Evolutionary conservation across 2,329 filamentous ascomycete species (phyloP), one percentile per base, ranked within the genome.

Genomic region (Fusarium scirpi): DNA sequence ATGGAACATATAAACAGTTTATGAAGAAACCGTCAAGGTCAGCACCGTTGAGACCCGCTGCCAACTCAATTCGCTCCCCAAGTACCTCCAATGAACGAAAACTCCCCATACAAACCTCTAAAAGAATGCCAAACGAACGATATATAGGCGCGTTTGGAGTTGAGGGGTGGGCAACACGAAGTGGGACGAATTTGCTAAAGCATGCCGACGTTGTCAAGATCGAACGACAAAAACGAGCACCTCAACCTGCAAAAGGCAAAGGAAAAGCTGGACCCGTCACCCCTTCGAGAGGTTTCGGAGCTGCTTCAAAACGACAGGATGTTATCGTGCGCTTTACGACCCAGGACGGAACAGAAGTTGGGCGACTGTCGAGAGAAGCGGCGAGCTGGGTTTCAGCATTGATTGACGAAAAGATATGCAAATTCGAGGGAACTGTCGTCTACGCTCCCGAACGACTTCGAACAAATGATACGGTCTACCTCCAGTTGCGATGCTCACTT

Each of bases 121-220:
- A 67, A 25, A 74, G 65, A 7, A 80, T 82, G 58, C 82, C 84
- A 0, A 75, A 78, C 5, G 79, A 76, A 34, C 82, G 96, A 75
- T 99, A 98, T 75, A 88, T 98, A 65, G 96, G 96, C 20, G 93
- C 94, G 0, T 96, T 98, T 80, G 96, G 96, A 11, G 94, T 93
- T 7, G 93, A 92, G 57, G 96, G 91, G 7, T 99, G 96, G 96
- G 91, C 93, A 8, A 98, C 95, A 6, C 89, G 91, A 74, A 98
- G 94, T 78, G 95, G 95, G 1, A 82, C 82, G 5, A 89, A 88
- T 40, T 78, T 98, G 8, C 77, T 99, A 27, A 92, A 90, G 70
- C 92, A 97, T 75, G 94, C 92, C 18, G 95, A 98, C 70, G 74
- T 82, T n/a, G 89, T 99, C 62, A 90, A 86, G 52, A 97, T 99